Percentiles rank a stretch among this genome's conserved stretches.
Evolutionary conservation across 306 rosid genomes (phyloP).

Genomic region (Dalbergia cochinchinensis): DNA sequence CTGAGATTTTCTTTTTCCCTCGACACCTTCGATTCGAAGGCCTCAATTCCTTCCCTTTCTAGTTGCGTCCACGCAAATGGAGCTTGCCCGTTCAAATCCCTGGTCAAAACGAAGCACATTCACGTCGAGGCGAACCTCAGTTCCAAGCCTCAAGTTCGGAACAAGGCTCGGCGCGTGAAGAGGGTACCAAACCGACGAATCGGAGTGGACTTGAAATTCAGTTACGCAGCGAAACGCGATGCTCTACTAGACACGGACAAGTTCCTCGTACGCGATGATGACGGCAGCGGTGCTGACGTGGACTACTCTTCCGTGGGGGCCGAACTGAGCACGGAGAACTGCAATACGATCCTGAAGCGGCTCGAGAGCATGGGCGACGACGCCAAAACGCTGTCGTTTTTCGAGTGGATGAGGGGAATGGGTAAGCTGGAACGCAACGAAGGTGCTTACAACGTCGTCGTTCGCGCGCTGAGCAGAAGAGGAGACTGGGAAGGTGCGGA

Average conservation of each 20-base stretch:
- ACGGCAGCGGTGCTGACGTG: constrained; percentile 70
- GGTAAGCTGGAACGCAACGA: constrained; percentile 67
- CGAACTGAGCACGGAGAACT: constrained; percentile 62
- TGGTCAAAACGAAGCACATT: constrained; percentile 46
- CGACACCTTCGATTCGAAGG: constrained; percentile 61
- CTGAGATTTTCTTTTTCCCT: constrained; percentile 59
- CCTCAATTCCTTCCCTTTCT: constrained; percentile 38
- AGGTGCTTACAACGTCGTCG: constrained; percentile 59
- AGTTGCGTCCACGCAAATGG: constrained; percentile 47
- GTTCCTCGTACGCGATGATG: constrained; percentile 48
- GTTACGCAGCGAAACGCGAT: constrained; percentile 42
- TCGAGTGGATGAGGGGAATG: constrained; percentile 72
- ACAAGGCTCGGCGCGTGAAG: constrained; percentile 44
- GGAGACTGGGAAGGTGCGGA: constrained; percentile 78
- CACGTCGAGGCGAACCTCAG: constrained; percentile 41
- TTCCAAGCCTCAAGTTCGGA: constrained; percentile 45
- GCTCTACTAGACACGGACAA: constrained; percentile 51
- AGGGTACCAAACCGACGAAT: constrained; percentile 33
- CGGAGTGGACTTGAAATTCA: constrained; percentile 48
- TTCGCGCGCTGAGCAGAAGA: constrained; percentile 64
- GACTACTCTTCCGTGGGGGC: constrained; percentile 62
- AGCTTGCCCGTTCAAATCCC: constrained; percentile 52
- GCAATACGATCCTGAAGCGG: constrained; percentile 71
- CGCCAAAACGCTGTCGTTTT: constrained; percentile 62
- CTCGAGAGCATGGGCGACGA: constrained; percentile 56